Conservation (phyloP, 768 basidiomycete genomes). For the Pholiota microspora region DNA sequence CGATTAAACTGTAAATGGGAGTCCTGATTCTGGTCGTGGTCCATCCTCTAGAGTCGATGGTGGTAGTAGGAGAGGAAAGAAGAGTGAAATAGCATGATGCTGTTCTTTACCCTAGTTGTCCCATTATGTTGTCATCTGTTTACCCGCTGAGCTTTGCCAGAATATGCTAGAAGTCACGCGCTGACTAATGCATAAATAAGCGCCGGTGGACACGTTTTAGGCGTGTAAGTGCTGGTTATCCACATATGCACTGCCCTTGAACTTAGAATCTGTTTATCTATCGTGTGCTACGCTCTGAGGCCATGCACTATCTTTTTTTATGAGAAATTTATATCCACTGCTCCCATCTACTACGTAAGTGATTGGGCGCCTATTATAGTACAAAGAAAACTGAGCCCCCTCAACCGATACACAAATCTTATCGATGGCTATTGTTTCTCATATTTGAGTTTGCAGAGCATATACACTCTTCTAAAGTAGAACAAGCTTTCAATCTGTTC, state of each 20-base stretch:
- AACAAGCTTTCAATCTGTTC: too few species aligned
- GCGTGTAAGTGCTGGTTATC: background rate
- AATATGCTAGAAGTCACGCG: conserved; percentile 21
- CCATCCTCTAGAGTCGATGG: conserved; percentile 2
- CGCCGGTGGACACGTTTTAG: background rate
- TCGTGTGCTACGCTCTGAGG: too few species aligned
- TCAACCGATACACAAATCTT: too few species aligned
- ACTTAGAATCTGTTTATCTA: too few species aligned
- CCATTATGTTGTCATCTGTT: conserved; percentile 17
- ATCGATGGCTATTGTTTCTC: too few species aligned
- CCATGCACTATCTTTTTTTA: too few species aligned
- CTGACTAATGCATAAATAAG: background rate
- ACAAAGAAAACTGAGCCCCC: too few species aligned
- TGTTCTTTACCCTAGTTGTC: background rate
- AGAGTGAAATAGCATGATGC: background rate
- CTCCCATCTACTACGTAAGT: too few species aligned
- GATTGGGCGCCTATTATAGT: too few species aligned
- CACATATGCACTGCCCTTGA: background rate
- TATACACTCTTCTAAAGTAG: too few species aligned
- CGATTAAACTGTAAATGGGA: background rate
- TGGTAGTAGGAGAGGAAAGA: conserved; percentile 4
- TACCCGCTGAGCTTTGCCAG: conserved; percentile 4
- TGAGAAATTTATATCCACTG: too few species aligned
- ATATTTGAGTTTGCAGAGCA: too few species aligned
- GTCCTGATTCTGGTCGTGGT: background rate